Evolutionary conservation across 768 basidiomycete species (phyloP), one percentile per base, ranked within the genome.

Genomic region (Suillus weaverae): DNA sequence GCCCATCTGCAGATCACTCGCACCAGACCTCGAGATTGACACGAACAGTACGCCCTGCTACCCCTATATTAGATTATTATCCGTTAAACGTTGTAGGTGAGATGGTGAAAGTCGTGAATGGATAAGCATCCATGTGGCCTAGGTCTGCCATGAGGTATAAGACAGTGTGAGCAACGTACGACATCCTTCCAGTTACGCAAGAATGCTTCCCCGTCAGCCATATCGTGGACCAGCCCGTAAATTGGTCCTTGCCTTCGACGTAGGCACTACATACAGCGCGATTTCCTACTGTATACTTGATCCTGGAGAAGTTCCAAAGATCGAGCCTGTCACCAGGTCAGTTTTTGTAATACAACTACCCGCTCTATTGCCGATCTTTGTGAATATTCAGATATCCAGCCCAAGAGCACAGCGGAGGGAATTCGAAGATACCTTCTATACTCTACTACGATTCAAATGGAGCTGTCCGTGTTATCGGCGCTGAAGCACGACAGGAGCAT

Each of bases 401-500:
- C 0, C 81, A 82, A 64, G 80, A 82, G 55, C 75, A 78, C 59
- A 76, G 77, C 26, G 78, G 78, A 62, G 81, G 81, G 5, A 79
- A 80, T 60, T 80, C 78, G 59, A 84, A 84, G 69, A 82, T 84
- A 62, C 84, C 84, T 5, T 80, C 81, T 32, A 76, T 84, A 60
- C 65, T 84, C 14, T 85, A 80, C 68, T 85, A 85, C 63, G 80
- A 82, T 62, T 67, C 73, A 39, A 66, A 70, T 9, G 83, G 83
- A 0, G 67, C 67, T 0, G 75, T 81, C 20, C 73, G 76, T 57
- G 80, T 82, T 7, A 77, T 79, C 38, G 83, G 83, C 26, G 83
- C 83, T 16, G 83, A 84, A 69, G 79, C 83, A 1, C 70, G 76
- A 30, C 73, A 74, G 16, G 79, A 83, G 35, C 77, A 76, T 36